Base-by-base conservation (phyloP, 2,329 filamentous ascomycete genomes). In the Claviceps quebecensis region DNA sequence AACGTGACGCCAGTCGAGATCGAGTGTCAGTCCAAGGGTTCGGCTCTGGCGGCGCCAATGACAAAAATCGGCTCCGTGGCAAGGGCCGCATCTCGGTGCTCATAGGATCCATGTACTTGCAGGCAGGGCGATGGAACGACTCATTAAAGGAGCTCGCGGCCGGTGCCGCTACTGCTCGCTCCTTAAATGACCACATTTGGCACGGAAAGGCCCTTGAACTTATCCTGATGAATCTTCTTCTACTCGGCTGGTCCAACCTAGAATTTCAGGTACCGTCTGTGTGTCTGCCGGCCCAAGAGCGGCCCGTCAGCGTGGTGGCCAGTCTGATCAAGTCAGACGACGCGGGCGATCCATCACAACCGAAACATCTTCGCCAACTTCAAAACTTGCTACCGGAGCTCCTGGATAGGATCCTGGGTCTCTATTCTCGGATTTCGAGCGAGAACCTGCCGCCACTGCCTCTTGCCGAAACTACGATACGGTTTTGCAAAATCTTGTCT, bases 131-230 rank as follows among this genome's bases (percentile, higher is more conserved):
- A 55, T 96, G 93, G 89, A 79, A 76, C 47, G 90, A 97, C 68
- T 90, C 91, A 7, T 67, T 97, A 45, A 85, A 81, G 63, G 87
- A 95, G 62, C 77, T 96, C 22, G 74, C 81, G 9, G 91, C 96
- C 54, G 87, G 85, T 50, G 89, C 86, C 2, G 78, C 78, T 9
- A 80, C 84, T 58, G 84, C 88, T 16, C 84, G 87, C 59, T 82
- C 81, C 39, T 78, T 86, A 53, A 90, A 88, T 59, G 93, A 98
- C 67, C 87, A 95, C 66, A 66, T 97, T n/a, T 98, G 93, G 91
- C 88, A 96, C 68, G 93, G 87, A 17, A 97, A 97, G 67, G 90
- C 88, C 1, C 73, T 98, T 19, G 94, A 98, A 63, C 81, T 90
- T 29, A 87, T 95, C 54, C 71, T 93, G 46, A 75, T 95, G 26